These are phyloP conservation scores for Biscogniauxia sp. DNA, from an alignment of 2,329 filamentous ascomycete genomes.

Conservation along the genomic window DNA sequence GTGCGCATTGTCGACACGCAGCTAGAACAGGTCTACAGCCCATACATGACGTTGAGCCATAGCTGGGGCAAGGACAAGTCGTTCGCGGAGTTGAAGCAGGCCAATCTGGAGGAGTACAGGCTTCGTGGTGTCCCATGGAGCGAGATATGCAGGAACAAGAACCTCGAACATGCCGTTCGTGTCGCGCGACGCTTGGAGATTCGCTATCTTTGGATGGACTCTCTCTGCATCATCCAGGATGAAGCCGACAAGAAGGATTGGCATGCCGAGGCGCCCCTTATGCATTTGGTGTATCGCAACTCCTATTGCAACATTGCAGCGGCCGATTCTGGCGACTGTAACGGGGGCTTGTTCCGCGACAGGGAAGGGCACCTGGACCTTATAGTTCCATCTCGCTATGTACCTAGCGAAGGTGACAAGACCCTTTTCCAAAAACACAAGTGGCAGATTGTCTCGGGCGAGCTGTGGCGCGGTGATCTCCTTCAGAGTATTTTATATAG, in stretches of 20 bases:
- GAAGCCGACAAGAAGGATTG: conserved; percentile 10
- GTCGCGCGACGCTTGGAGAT: conserved; percentile 3
- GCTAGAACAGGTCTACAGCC: not conserved
- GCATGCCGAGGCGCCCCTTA: conserved; percentile 3
- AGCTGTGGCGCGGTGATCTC: not conserved
- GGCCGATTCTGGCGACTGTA: not conserved
- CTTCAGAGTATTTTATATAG: not conserved
- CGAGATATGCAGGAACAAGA: not conserved
- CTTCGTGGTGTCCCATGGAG: not conserved
- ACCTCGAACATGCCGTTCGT: conserved; percentile 3
- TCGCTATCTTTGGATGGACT: conserved; percentile 16
- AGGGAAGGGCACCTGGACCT: not conserved
- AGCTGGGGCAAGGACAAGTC: not conserved
- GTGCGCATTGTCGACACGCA: not conserved
- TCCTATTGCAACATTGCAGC: conserved; percentile 8
- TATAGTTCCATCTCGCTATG: not conserved
- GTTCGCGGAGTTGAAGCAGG: not conserved
- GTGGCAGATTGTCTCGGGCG: not conserved
- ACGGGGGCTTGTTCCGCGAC: conserved; percentile 1
- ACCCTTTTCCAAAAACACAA: not conserved
- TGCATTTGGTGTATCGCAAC: conserved; percentile 5
- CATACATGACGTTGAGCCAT: not conserved
- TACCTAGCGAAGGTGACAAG: not conserved
- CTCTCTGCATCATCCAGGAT: conserved; percentile 12
- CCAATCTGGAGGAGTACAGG: not conserved